These are phyloP conservation scores for Fusarium duplospermum DNA, from an alignment of 2,329 filamentous ascomycete species.

Conservation along the genomic window DNA sequence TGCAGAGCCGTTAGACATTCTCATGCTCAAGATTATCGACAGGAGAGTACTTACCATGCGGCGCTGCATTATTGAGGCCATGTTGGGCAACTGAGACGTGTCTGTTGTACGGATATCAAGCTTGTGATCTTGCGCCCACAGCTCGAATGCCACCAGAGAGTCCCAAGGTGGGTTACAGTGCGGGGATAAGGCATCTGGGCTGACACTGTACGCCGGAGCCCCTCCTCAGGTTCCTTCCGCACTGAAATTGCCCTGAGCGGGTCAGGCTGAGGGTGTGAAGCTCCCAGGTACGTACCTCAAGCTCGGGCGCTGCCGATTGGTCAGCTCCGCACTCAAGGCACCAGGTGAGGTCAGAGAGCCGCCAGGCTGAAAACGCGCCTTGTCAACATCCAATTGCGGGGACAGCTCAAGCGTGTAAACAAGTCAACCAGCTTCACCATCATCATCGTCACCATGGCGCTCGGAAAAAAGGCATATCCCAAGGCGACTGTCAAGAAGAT, in stretches of 20 bases:
- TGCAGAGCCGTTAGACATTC: constrained; percentile 52
- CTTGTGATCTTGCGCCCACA: constrained; percentile 27
- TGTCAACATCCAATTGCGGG: constrained; percentile 33
- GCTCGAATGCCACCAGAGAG: constrained; percentile 27
- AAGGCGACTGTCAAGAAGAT: constrained; percentile 89
- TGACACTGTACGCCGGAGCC: constrained; percentile 38
- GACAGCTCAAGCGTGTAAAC: constrained; percentile 10
- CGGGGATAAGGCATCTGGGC: not conserved
- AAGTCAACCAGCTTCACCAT: constrained; percentile 23
- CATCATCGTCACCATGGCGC: constrained; percentile 45
- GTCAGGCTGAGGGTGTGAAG: constrained; percentile 9
- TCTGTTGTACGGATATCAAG: constrained; percentile 27
- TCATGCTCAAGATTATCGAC: rapidly evolving
- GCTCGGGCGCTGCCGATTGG: constrained; percentile 42
- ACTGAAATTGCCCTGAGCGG: not conserved
- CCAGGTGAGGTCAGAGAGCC: constrained; percentile 39
- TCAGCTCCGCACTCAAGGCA: constrained; percentile 7
- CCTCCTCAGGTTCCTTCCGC: constrained; percentile 22
- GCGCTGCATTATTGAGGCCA: constrained; percentile 64
- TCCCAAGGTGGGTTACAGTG: constrained; percentile 45
- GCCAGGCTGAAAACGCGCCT: constrained; percentile 37
- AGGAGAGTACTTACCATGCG: constrained; percentile 64
- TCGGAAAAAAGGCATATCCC: constrained; percentile 81
- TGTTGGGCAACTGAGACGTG: constrained; percentile 38
- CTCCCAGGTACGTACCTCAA: constrained; percentile 31